phyloP scores from a whole-genome alignment of 352 stramenopile genomes.

The Phytophthora fragariae region DNA sequence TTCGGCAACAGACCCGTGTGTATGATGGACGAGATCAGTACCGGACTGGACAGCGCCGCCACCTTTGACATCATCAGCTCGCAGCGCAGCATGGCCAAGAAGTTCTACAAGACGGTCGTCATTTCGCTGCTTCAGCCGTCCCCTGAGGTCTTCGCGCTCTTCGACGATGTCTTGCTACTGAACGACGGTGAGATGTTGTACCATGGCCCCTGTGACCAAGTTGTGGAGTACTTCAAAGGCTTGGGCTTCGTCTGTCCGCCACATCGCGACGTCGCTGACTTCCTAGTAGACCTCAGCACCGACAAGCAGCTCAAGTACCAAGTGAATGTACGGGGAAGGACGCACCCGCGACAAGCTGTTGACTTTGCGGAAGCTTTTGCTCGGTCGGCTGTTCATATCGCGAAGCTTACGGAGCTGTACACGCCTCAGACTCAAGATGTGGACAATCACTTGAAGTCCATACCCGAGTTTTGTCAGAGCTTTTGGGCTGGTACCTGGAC shows the following conservation, averaged over 20 bases:
- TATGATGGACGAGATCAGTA: conserved; percentile 90
- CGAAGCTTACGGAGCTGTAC: conserved; percentile 32
- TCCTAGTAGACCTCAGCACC: conserved; percentile 47
- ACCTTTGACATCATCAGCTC: conserved; percentile 87
- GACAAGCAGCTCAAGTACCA: conserved; percentile 2
- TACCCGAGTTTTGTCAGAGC: background rate
- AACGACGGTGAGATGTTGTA: conserved; percentile 63
- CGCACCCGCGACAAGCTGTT: too few relatives aligned
- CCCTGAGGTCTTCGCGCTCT: conserved; percentile 91
- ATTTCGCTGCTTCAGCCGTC: conserved; percentile 86
- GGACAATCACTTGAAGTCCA: conserved; percentile 52
- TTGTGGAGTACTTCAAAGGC: conserved; percentile 39
- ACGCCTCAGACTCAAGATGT: conserved; percentile 9
- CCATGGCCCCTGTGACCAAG: conserved; percentile 40
- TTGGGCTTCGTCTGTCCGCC: conserved; percentile 45
- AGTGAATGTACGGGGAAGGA: too few relatives aligned
- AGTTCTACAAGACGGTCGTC: conserved; percentile 51
- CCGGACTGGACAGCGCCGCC: conserved; percentile 87
- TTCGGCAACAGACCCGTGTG: conserved; percentile 46
- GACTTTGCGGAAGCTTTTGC: conserved; percentile 23
- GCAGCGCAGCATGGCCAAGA: conserved; percentile 45
- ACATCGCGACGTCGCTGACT: conserved; percentile 45
- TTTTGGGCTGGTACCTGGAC: conserved; percentile 34
- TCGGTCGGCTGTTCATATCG: conserved; percentile 34
- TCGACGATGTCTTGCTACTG: conserved; percentile 83